These are phyloP conservation scores for Aspergillus homomorphus DNA, from an alignment of 495 filamentous ascomycete species.

Conservation along the genomic window DNA sequence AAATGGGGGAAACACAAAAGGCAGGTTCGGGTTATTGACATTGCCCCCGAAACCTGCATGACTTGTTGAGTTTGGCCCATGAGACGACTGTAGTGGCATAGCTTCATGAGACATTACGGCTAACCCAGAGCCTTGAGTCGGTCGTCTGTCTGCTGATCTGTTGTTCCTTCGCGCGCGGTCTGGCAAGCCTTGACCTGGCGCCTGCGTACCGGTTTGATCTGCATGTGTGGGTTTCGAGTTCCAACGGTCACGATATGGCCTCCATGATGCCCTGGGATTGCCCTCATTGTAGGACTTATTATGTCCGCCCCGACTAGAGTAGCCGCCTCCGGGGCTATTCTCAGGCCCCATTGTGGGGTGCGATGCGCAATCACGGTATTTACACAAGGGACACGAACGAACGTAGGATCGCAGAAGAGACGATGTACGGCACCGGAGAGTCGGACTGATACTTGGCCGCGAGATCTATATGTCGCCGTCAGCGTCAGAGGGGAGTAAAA, in stretches of 20 bases:
- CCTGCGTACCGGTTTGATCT: neutral
- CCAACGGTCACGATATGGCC: slow-evolving; percentile 22
- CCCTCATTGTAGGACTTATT: neutral
- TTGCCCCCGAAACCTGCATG: neutral
- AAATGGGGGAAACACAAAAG: slow-evolving; percentile 4
- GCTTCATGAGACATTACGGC: neutral
- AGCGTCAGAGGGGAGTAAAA: neutral
- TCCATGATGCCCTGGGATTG: slow-evolving; percentile 10
- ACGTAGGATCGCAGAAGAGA: neutral
- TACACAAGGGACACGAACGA: neutral
- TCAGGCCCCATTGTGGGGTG: neutral
- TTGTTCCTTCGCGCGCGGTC: neutral
- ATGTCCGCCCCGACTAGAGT: neutral
- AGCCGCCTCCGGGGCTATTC: neutral
- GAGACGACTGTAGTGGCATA: neutral
- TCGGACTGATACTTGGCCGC: neutral
- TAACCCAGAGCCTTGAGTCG: neutral
- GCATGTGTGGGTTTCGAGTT: slow-evolving; percentile 8
- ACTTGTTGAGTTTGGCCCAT: neutral
- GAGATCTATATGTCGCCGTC: neutral
- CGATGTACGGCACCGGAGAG: neutral
- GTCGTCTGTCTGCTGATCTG: neutral
- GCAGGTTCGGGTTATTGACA: neutral
- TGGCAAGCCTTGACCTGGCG: neutral
- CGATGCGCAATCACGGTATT: neutral